These are phyloP conservation scores for Gloeostereum incarnatum DNA, from an alignment of 768 basidiomycete genomes.

Conservation along the genomic window DNA sequence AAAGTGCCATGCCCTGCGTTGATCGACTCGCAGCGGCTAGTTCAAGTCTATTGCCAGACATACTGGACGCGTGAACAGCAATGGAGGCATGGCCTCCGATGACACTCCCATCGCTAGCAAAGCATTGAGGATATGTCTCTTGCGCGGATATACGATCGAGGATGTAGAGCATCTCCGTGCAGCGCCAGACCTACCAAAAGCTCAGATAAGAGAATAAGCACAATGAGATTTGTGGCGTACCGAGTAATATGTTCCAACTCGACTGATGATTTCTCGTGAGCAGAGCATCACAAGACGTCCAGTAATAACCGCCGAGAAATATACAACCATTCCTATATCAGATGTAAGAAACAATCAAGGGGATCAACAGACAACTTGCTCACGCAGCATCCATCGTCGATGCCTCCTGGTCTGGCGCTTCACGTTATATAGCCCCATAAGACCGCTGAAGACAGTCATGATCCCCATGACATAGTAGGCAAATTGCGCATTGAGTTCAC, in stretches of 20 bases:
- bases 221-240: constrained; percentile 5
- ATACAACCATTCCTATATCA: constrained; percentile 13
- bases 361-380: constrained; percentile 2
- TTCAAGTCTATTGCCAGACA: constrained; percentile 8
- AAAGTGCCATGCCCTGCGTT: constrained; percentile 15
- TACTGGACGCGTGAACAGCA: constrained; percentile 13
- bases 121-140: constrained; percentile 13
- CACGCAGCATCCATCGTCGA: constrained; percentile 20
- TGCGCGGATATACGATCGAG: constrained; percentile 5
- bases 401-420: constrained; percentile 15
- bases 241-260: constrained; percentile 16
- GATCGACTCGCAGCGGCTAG: constrained; percentile 12
- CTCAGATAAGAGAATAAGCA: background rate
- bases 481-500: constrained; percentile 16
- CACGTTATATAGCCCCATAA: constrained; percentile 13
- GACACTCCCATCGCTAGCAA: constrained; percentile 4
- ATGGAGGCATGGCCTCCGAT: constrained; percentile 9
- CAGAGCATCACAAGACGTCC: constrained; percentile 11
- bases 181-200: constrained; percentile 13
- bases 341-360: background rate
- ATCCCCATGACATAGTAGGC: constrained; percentile 14
- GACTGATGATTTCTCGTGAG: constrained; percentile 10
- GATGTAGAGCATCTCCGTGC: constrained; percentile 14
- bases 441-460: constrained; percentile 11
- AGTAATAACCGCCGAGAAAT: constrained; percentile 11